These are phyloP conservation scores for Deuterostichococcus epilithicus DNA, from an alignment of 139 green algal genomes.

Conservation along the genomic window DNA sequence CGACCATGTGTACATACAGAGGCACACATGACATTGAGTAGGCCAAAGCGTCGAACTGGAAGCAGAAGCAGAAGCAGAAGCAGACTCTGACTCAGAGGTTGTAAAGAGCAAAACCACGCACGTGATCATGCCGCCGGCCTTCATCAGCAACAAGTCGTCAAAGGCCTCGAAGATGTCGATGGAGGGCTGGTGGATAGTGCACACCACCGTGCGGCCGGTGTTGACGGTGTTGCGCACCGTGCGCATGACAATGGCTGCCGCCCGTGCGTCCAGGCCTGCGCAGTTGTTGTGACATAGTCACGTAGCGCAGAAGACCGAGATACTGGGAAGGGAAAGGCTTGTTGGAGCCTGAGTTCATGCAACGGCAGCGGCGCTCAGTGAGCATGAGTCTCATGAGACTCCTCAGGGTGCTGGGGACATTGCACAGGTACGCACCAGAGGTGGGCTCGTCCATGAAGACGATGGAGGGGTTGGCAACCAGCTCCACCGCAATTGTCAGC, in stretches of 20 bases:
- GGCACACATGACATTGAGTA: no score
- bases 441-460: constrained; percentile 35
- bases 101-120: no score
- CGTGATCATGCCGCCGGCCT: constrained; percentile 54
- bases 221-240: constrained; percentile 42
- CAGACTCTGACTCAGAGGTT: no score
- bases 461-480: constrained; percentile 40
- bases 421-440: background rate
- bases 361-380: no score
- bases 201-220: constrained; percentile 48
- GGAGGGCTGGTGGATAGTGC: constrained; percentile 58
- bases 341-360: no score
- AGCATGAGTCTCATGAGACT: no score
- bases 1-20: no score
- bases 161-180: constrained; percentile 52
- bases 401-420: no score
- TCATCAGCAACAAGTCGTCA: constrained; percentile 67
- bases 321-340: background rate
- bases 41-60: no score
- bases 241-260: constrained; percentile 60
- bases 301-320: background rate
- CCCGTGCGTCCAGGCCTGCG: constrained; percentile 51
- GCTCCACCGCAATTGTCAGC: constrained; percentile 55
- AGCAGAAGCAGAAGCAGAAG: no score
- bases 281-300: background rate